Percentiles rank a stretch among this genome's conserved stretches.
These are phyloP conservation scores for Friedmanniomyces simplex DNA, from an alignment of 495 filamentous ascomycete species.

Conservation along the genomic window DNA sequence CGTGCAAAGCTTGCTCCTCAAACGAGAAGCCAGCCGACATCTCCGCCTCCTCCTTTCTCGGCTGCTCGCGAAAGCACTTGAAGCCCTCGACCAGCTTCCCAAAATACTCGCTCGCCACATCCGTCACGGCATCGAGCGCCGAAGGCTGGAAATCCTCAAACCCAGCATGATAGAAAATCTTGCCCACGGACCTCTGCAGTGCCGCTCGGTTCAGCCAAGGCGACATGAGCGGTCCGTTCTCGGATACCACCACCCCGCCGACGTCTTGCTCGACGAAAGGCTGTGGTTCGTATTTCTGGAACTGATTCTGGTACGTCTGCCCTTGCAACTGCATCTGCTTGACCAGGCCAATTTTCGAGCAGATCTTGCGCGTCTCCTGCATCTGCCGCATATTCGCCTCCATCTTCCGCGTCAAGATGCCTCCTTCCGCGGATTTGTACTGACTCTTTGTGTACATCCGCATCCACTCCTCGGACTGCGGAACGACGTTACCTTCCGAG, in stretches of 20 bases:
- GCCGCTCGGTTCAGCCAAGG: slow-evolving; percentile 68
- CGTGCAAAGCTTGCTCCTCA: slow-evolving; percentile 82
- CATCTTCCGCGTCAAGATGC: slow-evolving; percentile 58
- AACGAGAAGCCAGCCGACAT: slow-evolving; percentile 49
- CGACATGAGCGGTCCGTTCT: slow-evolving; percentile 77
- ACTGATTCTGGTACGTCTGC: slow-evolving; percentile 95
- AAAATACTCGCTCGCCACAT: slow-evolving; percentile 85
- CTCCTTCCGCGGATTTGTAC: slow-evolving; percentile 69
- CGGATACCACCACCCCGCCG: slow-evolving; percentile 73
- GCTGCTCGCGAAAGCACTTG: slow-evolving; percentile 70
- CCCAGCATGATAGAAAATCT: slow-evolving; percentile 92
- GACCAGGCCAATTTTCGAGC: slow-evolving; percentile 89
- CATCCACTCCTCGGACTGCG: slow-evolving; percentile 72
- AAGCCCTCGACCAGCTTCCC: slow-evolving; percentile 67
- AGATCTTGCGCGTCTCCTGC: slow-evolving; percentile 93
- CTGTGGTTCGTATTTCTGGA: slow-evolving; percentile 91
- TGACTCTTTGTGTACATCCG: slow-evolving; percentile 59
- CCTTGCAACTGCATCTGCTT: slow-evolving; percentile 99
- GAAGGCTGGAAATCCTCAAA: slow-evolving; percentile 97
- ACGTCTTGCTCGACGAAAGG: slow-evolving; percentile 81
- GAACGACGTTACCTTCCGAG: slow-evolving; percentile 70
- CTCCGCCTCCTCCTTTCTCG: slow-evolving; percentile 45
- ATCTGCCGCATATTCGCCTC: slow-evolving; percentile 88
- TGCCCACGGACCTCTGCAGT: slow-evolving; percentile 78
- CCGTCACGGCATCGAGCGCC: slow-evolving; percentile 80